A percentile compares a stretch with the other conserved stretches of the same genome.
phyloP scores from a whole-genome alignment of 2,329 filamentous ascomycete genomes.

The Colletotrichum sp. region DNA sequence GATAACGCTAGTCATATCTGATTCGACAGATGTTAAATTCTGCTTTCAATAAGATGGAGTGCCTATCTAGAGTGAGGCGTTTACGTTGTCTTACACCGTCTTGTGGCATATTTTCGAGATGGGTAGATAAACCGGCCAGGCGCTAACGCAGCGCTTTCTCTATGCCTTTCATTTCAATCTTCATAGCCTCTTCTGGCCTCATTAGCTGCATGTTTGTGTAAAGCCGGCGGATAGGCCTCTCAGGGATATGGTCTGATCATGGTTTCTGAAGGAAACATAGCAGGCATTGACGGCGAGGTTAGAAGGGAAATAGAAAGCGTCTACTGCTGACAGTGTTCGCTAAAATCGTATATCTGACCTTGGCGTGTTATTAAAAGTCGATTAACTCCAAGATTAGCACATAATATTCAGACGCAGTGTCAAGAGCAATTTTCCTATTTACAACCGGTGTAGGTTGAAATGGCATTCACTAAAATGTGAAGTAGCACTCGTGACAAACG shows the following conservation, averaged over 20 bases:
- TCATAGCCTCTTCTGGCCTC: too few species aligned
- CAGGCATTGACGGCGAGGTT: not conserved
- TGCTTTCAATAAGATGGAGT: not conserved
- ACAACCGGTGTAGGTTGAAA: not conserved
- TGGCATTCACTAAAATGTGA: fast-evolving
- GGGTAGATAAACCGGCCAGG: not conserved
- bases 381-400: not conserved
- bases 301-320: not conserved
- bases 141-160: not conserved
- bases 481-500: not conserved
- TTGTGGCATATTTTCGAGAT: not conserved
- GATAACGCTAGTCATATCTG: not conserved
- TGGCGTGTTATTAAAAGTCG: not conserved
- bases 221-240: not conserved
- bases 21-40: not conserved
- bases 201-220: not conserved
- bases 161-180: not conserved
- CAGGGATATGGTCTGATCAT: not conserved
- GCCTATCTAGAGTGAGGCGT: not conserved
- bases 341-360: not conserved
- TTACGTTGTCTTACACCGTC: not conserved
- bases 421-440: not conserved
- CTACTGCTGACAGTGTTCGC: not conserved
- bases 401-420: not conserved
- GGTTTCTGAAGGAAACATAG: not conserved